Conservation (phyloP, 805 yeast species). For the Sugiyamaella valdiviana region DNA sequence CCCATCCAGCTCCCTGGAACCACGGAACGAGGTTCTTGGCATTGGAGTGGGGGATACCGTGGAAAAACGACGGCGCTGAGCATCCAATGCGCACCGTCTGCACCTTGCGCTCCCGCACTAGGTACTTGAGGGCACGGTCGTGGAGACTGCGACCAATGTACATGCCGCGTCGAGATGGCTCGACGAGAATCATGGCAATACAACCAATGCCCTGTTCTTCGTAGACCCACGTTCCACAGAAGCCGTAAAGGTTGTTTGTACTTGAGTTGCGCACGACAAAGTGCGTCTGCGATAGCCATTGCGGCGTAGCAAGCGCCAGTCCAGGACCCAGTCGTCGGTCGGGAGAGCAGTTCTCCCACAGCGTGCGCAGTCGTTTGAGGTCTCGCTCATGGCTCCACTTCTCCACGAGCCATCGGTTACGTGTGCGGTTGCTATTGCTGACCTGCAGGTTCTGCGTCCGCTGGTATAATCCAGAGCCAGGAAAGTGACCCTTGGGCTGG, state of each 20-base stretch:
- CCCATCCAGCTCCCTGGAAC: constrained; percentile 26
- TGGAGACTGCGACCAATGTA: constrained; percentile 51
- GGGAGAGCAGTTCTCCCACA: constrained; percentile 39
- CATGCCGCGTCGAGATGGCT: constrained; percentile 47
- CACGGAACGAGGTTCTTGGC: constrained; percentile 14
- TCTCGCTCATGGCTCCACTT: constrained; percentile 46
- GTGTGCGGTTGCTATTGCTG: constrained; percentile 6
- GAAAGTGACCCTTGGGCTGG: constrained; percentile 48
- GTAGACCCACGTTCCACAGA: constrained; percentile 49
- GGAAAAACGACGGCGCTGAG: constrained; percentile 41
- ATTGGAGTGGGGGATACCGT: constrained; percentile 17
- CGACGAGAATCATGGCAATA: constrained; percentile 45
- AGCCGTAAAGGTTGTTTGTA: constrained; percentile 48
- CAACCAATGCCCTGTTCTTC: constrained; percentile 36
- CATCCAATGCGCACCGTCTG: constrained; percentile 39
- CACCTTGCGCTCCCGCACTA: constrained; percentile 41
- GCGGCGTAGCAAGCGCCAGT: constrained; percentile 19
- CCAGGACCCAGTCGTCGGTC: constrained; percentile 24
- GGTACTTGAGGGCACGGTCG: constrained; percentile 45
- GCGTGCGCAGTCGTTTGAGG: constrained; percentile 41
- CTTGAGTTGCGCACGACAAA: constrained; percentile 54
- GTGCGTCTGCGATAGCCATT: constrained; percentile 32
- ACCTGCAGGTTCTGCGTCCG: constrained; percentile 16
- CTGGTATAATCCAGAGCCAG: constrained; percentile 40
- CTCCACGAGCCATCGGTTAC: constrained; percentile 50